Percentiles rank a stretch among this genome's conserved stretches.
These are phyloP conservation scores for Penicillium herquei DNA, from an alignment of 495 filamentous ascomycete species.

Conservation along the genomic window DNA sequence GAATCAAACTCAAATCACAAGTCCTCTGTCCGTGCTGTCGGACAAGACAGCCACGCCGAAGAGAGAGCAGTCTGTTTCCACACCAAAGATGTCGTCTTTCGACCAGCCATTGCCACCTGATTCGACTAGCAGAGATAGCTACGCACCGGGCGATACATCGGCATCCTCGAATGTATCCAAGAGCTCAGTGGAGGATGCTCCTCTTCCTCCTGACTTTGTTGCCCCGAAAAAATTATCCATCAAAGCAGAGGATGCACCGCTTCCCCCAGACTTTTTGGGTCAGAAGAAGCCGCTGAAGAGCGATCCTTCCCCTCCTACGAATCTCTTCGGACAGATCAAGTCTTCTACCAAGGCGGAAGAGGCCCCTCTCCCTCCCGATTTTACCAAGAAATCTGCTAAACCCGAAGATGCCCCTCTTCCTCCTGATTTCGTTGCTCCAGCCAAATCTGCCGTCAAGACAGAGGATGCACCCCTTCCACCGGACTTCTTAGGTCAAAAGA, in stretches of 20 bases:
- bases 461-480: conserved; percentile 30
- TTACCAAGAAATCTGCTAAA: conserved; percentile 18
- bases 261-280: conserved; percentile 37
- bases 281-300: conserved; percentile 37
- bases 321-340: conserved; percentile 25
- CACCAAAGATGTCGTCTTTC: conserved; percentile 18
- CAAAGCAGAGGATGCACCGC: conserved; percentile 14
- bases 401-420: conserved; percentile 49
- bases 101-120: conserved; percentile 75
- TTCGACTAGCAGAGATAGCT: conserved; percentile 65
- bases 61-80: conserved; percentile 22
- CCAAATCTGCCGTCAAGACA: conserved; percentile 28
- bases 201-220: conserved; percentile 28
- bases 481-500: conserved; percentile 37
- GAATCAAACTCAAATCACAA: conserved; percentile 24
- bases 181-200: conserved; percentile 46
- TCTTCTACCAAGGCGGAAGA: conserved; percentile 27
- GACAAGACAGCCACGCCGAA: conserved; percentile 38
- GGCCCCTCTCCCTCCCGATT: conserved; percentile 60
- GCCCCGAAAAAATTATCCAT: conserved; percentile 26
- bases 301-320: conserved; percentile 31
- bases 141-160: conserved; percentile 65
- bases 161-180: conserved; percentile 60
- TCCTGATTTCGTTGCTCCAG: conserved; percentile 18
- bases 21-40: conserved; percentile 35